Evolutionary conservation across 352 stramenopile species (phyloP).

Genomic region (Pythium monospermum): DNA sequence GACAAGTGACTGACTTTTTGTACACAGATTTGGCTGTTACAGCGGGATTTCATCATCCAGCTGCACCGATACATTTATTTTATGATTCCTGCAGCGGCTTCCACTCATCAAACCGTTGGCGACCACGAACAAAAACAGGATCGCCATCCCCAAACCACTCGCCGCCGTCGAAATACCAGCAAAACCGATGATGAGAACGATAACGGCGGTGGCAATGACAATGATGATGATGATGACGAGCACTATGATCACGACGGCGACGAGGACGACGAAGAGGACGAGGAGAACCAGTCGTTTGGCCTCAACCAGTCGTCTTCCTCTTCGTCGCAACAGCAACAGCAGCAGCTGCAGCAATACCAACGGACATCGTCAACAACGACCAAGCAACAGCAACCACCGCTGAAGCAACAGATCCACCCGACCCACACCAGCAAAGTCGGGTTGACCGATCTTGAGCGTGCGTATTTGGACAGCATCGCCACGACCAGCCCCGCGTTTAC

Average conservation of each 20-base stretch:
- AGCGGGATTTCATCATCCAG: conserved; percentile 79
- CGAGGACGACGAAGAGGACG: background rate
- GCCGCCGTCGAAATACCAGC: too few species aligned
- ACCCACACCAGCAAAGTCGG: conserved; percentile 23
- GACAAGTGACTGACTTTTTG: background rate
- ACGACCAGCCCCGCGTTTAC: conserved; percentile 75
- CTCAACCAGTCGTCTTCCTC: conserved; percentile 5
- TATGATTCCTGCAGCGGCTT: conserved; percentile 79
- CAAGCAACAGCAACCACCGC: background rate
- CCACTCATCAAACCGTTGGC: too few species aligned
- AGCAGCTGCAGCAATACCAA: conserved; percentile 7
- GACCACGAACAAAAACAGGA: too few species aligned
- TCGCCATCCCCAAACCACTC: conserved; percentile 18
- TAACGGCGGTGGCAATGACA: too few species aligned
- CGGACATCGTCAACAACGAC: background rate
- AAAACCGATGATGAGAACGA: too few species aligned
- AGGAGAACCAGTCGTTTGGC: conserved; percentile 12
- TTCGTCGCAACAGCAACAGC: conserved; percentile 2
- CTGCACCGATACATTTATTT: conserved; percentile 86
- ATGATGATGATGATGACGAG: too few species aligned
- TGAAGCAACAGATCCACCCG: conserved; percentile 21
- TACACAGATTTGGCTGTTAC: conserved; percentile 72
- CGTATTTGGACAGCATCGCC: conserved; percentile 76
- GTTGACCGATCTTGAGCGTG: conserved; percentile 60
- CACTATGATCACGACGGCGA: background rate